Base-by-base conservation (phyloP, 2,329 filamentous ascomycete genomes). In the Cadophora malorum region DNA sequence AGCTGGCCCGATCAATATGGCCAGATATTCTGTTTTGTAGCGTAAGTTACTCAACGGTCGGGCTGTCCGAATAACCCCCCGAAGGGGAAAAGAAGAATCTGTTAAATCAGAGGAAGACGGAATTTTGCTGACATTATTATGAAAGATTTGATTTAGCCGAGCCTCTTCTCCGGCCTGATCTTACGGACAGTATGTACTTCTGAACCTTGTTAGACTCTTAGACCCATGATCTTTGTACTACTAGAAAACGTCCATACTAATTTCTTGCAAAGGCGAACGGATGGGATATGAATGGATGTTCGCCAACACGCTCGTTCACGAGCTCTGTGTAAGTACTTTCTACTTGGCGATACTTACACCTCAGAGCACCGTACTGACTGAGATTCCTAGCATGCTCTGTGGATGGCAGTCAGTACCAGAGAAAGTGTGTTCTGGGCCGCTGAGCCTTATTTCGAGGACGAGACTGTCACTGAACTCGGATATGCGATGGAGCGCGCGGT, bases 381-480 rank as follows among this genome's bases (percentile, higher is more conserved):
- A 6, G 33, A 33, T 10, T 6, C 16, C 52, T 28, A 56, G 52
- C 52, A 56, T 33, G 52, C 52, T 56, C 14, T 56, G 2, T 35
- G 28, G 28, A 19, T 35, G 14, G 16, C n/a, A 31, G 4, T 6
- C 14, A 35, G 16, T 14, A 14, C 5, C 28, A 33, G 16, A 19
- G 41, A 45, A 45, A 6, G 10, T 4, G 16, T 31, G 12, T 8
- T 33, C 52, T 31, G 12, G 7, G 12, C 35, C 8, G 35, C 35
- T 5, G 52, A 56, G 52, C 14, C 52, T n/a, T 56, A 56, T 35
- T 33, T 56, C 6, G 52, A n/a, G 28, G 9, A n/a, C 4, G 25
- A 56, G 52, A 25, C 52, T 56, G 52, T 56, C 19, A 16, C 52
- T 7, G 52, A 56, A 31, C 28, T 56, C 4, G 52, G 52, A n/a